phyloP scores from a whole-genome alignment of 345 rosid species.

The Melastoma malabathricum region DNA sequence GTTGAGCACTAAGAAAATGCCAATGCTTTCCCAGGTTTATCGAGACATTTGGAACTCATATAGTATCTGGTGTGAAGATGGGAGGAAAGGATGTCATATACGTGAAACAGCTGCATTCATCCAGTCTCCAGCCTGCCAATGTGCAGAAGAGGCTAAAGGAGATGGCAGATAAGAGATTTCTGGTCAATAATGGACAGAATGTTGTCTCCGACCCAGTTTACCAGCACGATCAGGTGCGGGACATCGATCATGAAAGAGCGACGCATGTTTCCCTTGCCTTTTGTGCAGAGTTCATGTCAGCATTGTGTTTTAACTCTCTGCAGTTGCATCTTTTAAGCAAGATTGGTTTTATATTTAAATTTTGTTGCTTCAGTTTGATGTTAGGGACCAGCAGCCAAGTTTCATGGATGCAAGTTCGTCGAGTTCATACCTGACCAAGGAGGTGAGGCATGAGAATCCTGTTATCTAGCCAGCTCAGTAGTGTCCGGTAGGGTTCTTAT shows the following conservation, averaged over 20 bases:
- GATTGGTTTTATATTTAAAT: constrained; percentile 8
- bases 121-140: constrained; percentile 60
- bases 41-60: constrained; percentile 74
- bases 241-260: neutral
- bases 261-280: too few relatives aligned
- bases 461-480: neutral
- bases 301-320: too few relatives aligned
- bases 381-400: constrained; percentile 67
- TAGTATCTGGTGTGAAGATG: constrained; percentile 81
- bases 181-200: constrained; percentile 33
- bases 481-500: neutral
- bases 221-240: constrained; percentile 10
- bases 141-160: constrained; percentile 68
- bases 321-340: too few relatives aligned
- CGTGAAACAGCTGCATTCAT: constrained; percentile 71
- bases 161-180: constrained; percentile 75
- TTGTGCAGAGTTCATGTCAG: too few relatives aligned
- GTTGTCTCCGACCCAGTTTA: constrained; percentile 14
- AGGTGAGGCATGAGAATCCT: constrained; percentile 28
- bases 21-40: constrained; percentile 47
- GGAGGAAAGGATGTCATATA: constrained; percentile 93
- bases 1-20: neutral
- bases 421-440: constrained; percentile 74
- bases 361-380: constrained; percentile 46
- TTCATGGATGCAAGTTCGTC: constrained; percentile 61